A percentile compares a stretch with the other conserved stretches of the same genome.
These are phyloP conservation scores for Saccharomycopsis fibuligera DNA, from an alignment of 805 yeast genomes.

Conservation along the genomic window DNA sequence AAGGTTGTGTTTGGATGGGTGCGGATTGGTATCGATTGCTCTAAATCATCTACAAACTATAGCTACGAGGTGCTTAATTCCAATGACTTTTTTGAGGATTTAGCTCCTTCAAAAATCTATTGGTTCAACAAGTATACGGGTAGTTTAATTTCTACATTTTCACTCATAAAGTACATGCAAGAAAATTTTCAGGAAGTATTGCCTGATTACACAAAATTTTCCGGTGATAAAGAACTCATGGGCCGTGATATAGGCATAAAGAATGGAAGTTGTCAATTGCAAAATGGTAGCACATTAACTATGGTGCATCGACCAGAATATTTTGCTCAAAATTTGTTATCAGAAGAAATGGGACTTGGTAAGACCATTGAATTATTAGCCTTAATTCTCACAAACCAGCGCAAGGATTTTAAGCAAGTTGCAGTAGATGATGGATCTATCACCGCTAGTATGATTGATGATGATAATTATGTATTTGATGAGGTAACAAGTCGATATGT, in stretches of 20 bases:
- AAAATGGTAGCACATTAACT: no score
- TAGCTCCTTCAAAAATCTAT: slow-evolving; percentile 14
- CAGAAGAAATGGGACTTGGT: slow-evolving; percentile 98
- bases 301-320: slow-evolving; percentile 2
- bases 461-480: slow-evolving; percentile 31
- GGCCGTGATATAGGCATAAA: neutral
- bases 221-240: neutral
- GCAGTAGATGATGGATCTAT: neutral
- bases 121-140: slow-evolving; percentile 51
- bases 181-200: slow-evolving; percentile 11
- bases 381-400: slow-evolving; percentile 51
- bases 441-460: slow-evolving; percentile 24
- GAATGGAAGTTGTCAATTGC: neutral
- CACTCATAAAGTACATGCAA: slow-evolving; percentile 28
- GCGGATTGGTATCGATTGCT: slow-evolving; percentile 21
- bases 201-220: neutral
- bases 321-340: slow-evolving; percentile 57
- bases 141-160: slow-evolving; percentile 33
- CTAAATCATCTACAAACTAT: no score
- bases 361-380: slow-evolving; percentile 84
- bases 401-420: slow-evolving; percentile 28
- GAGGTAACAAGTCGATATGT: slow-evolving; percentile 39
- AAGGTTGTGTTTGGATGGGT: slow-evolving; percentile 50
- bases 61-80: neutral
- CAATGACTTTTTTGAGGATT: slow-evolving; percentile 16